Conservation (phyloP, 192 early-diverging fungal species). For the Backusella sp. region DNA sequence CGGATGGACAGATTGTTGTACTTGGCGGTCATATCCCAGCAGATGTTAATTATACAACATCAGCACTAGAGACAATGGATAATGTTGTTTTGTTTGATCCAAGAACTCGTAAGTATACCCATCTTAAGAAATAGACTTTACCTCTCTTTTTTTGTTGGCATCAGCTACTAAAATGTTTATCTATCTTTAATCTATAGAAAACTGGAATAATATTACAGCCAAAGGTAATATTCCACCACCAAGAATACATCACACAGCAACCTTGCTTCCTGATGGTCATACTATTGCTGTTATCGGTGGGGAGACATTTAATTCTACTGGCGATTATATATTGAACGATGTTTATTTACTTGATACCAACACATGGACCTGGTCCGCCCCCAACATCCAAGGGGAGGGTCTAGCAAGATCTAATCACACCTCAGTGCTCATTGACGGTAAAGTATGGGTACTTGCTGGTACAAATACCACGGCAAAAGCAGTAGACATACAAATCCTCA, state of each 20-base stretch:
- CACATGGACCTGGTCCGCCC: conserved; percentile 8
- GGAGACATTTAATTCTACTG: conserved; percentile 1
- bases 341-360: conserved; percentile 15
- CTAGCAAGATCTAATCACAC: conserved; percentile 16
- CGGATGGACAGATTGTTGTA: conserved; percentile 5
- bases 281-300: conserved; percentile 14
- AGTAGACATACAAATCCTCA: conserved; percentile 21
- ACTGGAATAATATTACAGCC: conserved; percentile 12
- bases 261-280: conserved; percentile 6
- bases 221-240: conserved; percentile 5
- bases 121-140: neutral
- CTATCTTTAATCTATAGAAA: neutral
- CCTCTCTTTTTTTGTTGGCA: neutral
- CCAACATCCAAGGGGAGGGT: neutral
- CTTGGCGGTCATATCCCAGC: conserved; percentile 1
- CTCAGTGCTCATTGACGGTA: neutral
- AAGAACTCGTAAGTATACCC: conserved; percentile 7
- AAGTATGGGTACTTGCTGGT: conserved; percentile 12
- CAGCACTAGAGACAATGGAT: neutral
- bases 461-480: conserved; percentile 7
- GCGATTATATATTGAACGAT: conserved; percentile 7
- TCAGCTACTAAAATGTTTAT: neutral
- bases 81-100: conserved; percentile 9
- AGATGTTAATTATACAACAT: neutral
- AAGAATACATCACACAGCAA: conserved; percentile 20